phyloP scores from a whole-genome alignment of 495 filamentous ascomycete genomes.

The Mycothermus thermophilus region DNA sequence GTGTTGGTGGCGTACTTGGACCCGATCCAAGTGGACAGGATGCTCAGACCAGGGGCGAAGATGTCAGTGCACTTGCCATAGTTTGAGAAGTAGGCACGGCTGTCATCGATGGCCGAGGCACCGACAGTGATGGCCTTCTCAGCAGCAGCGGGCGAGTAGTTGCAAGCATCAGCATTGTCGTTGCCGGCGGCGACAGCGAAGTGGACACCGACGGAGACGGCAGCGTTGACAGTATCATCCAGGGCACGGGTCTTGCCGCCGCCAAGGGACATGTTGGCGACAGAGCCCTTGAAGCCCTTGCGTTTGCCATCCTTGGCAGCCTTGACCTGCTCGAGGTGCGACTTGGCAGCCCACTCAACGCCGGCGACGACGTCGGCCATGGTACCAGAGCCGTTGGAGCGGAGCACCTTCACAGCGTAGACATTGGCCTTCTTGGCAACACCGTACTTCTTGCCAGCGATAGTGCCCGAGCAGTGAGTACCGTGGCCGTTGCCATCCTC shows the following conservation, averaged over 20 bases:
- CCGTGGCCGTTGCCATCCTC: constrained; percentile 96
- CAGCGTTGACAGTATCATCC: constrained; percentile 86
- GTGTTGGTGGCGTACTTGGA: constrained; percentile 89
- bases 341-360: constrained; percentile 83
- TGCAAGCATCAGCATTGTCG: constrained; percentile 96
- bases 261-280: constrained; percentile 98
- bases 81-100: constrained; percentile 99
- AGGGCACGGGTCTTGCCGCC: constrained; percentile 87
- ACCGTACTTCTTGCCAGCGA: constrained; percentile 96
- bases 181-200: constrained; percentile 98
- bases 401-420: constrained; percentile 93
- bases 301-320: constrained; percentile 67
- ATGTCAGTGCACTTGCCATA: constrained; percentile 99
- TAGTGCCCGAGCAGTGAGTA: constrained; percentile 97
- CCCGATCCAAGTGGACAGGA: constrained; percentile 94
- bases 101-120: constrained; percentile 82
- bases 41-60: constrained; percentile 95
- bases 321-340: constrained; percentile 59
- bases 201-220: constrained; percentile 79
- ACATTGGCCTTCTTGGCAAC: constrained; percentile 97
- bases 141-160: constrained; percentile 96
- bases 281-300: constrained; percentile 95
- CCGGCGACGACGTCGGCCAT: constrained; percentile 99
- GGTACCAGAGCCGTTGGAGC: constrained; percentile 91
- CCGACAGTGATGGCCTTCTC: constrained; percentile 91